Percentiles rank a stretch among this genome's conserved stretches.
Conservation (phyloP, 352 stramenopile species). For the Globisporangium takayamanum region DNA sequence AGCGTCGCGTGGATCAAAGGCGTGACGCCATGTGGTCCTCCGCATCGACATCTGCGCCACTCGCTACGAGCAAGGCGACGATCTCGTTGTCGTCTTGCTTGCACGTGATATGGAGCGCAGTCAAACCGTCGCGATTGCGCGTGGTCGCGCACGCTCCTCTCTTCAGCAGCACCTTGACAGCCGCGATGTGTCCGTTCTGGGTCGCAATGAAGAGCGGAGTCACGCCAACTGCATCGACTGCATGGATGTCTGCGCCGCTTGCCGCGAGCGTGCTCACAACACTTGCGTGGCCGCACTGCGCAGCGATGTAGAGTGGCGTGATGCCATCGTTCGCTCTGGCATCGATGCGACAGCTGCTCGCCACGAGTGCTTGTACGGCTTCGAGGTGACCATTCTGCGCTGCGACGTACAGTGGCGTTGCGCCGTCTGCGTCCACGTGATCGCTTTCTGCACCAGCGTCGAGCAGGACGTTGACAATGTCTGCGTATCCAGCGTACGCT, state of each 20-base stretch:
- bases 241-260: constrained; percentile 1
- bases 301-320: constrained; percentile 4
- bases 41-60: constrained; percentile 1
- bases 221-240: not conserved
- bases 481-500: not conserved
- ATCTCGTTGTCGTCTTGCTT: not conserved
- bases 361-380: constrained; percentile 1
- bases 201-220: constrained; percentile 2
- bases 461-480: not conserved
- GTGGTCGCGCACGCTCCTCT: not conserved
- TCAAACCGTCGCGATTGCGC: not conserved
- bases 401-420: not conserved
- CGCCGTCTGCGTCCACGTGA: not conserved
- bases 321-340: not conserved
- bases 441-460: constrained; percentile 1
- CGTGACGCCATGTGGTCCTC: not conserved
- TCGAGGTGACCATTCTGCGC: constrained; percentile 4
- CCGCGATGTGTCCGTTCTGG: not conserved
- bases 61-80: not conserved
- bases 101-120: not conserved
- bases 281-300: not conserved
- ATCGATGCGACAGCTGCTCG: not conserved
- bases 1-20: not conserved
- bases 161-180: not conserved
- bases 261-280: constrained; percentile 3